Conservation (phyloP, 257 asterid genomes). For the Ilex aquifolium region DNA sequence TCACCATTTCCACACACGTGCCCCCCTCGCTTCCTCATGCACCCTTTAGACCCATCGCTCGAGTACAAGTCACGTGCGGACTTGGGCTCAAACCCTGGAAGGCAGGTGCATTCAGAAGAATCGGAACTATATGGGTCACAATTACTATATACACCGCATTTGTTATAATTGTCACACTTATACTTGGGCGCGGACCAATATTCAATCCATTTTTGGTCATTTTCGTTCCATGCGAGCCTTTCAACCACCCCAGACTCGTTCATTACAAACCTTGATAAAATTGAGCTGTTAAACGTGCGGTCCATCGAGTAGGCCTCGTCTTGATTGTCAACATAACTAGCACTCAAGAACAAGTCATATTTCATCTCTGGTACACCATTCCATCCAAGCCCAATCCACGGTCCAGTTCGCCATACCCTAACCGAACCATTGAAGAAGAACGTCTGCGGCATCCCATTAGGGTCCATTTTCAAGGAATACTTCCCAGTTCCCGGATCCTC, state of each 20-base stretch:
- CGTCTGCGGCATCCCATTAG: conserved; percentile 23
- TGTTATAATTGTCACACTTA: conserved; percentile 22
- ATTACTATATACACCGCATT: conserved; percentile 18
- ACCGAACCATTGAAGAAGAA: conserved; percentile 6
- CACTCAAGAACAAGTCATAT: conserved; percentile 17
- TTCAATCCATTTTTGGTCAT: conserved; percentile 16
- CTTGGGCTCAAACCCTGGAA: conserved; percentile 33
- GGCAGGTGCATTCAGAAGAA: conserved; percentile 25
- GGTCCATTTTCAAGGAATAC: conserved; percentile 23
- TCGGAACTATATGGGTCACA: conserved; percentile 17
- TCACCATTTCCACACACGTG: conserved; percentile 16
- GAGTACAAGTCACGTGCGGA: conserved; percentile 23
- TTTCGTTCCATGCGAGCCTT: conserved; percentile 22
- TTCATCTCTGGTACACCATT: conserved; percentile 39
- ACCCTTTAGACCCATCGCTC: conserved; percentile 28
- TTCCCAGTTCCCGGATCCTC: conserved; percentile 32
- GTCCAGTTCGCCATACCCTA: conserved; percentile 32
- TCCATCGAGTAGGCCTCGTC: conserved; percentile 22
- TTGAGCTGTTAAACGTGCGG: conserved; percentile 11
- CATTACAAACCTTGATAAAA: conserved; percentile 23
- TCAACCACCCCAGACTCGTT: conserved; percentile 29
- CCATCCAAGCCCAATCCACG: not conserved
- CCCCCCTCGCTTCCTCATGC: conserved; percentile 16
- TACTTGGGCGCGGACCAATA: conserved; percentile 26
- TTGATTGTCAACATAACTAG: conserved; percentile 19